These are phyloP conservation scores for Coemansia sp. DNA, from an alignment of 192 early-diverging fungal species.

Conservation along the genomic window DNA sequence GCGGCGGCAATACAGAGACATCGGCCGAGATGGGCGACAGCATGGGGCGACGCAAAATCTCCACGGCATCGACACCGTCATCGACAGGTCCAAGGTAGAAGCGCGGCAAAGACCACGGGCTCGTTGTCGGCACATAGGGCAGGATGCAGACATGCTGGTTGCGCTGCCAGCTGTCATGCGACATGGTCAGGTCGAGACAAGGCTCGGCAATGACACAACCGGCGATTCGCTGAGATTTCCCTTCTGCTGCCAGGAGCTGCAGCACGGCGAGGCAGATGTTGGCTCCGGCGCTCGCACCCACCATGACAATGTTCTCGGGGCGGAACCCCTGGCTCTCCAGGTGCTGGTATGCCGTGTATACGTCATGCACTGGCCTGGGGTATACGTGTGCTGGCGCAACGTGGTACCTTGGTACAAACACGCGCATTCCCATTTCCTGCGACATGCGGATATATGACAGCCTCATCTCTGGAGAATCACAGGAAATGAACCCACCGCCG, in stretches of 20 bases:
- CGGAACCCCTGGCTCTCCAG: slow-evolving; percentile 17
- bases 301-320: slow-evolving; percentile 7
- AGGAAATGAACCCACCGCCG: slow-evolving; percentile 21
- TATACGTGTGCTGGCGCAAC: slow-evolving; percentile 20
- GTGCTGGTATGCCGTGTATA: slow-evolving; percentile 14
- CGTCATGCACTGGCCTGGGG: slow-evolving; percentile 29
- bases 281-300: slow-evolving; percentile 27
- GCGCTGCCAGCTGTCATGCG: slow-evolving; percentile 14
- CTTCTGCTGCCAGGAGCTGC: slow-evolving; percentile 7
- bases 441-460: slow-evolving; percentile 17
- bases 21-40: slow-evolving; percentile 18
- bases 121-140: neutral
- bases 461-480: slow-evolving; percentile 16
- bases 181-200: slow-evolving; percentile 21
- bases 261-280: slow-evolving; percentile 14
- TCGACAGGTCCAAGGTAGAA: slow-evolving; percentile 21
- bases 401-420: slow-evolving; percentile 30
- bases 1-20: neutral
- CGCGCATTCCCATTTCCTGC: slow-evolving; percentile 12
- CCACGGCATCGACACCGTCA: neutral
- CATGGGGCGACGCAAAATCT: slow-evolving; percentile 16
- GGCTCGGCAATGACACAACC: slow-evolving; percentile 16
- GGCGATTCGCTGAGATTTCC: neutral
- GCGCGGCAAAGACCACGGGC: slow-evolving; percentile 11
- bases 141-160: slow-evolving; percentile 21